phyloP scores from a whole-genome alignment of 2,329 filamentous ascomycete genomes.

The Monilinia fructicola region DNA sequence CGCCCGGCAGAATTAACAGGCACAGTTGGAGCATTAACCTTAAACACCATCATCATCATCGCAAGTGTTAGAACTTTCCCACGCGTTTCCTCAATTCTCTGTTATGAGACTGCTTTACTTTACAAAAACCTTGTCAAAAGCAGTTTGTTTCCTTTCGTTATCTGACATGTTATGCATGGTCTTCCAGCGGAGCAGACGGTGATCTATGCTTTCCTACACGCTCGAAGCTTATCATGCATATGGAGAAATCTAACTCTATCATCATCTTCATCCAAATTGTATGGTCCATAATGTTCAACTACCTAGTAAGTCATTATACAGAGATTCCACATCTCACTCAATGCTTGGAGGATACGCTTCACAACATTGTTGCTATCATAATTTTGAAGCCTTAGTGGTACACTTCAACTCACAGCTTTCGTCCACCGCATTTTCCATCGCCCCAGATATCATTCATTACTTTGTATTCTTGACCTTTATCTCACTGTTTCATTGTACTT shows the following conservation, averaged over 20 bases:
- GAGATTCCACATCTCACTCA: neutral
- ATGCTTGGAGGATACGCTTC: neutral
- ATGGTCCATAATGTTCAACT: neutral
- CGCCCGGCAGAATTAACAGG: conserved; percentile 1
- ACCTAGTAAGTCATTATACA: no score
- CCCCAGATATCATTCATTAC: neutral
- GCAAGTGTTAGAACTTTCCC: no score
- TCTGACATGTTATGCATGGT: neutral
- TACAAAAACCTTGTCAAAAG: no score
- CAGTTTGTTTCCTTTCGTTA: neutral
- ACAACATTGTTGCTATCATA: neutral
- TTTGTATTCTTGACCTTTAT: neutral
- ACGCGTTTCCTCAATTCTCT: neutral
- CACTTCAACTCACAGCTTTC: no score
- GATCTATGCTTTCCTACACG: neutral
- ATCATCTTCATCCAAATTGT: neutral
- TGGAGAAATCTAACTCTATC: neutral
- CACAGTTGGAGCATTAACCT: no score
- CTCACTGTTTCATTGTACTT: no score
- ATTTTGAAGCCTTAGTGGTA: neutral
- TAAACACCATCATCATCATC: no score
- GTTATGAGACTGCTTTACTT: no score
- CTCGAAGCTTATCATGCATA: neutral
- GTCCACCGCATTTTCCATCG: neutral
- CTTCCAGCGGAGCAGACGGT: neutral